A percentile compares a stretch with the other conserved stretches of the same genome.
phyloP scores from a whole-genome alignment of 495 filamentous ascomycete genomes.

The Amphirosellinia nigrospora region DNA sequence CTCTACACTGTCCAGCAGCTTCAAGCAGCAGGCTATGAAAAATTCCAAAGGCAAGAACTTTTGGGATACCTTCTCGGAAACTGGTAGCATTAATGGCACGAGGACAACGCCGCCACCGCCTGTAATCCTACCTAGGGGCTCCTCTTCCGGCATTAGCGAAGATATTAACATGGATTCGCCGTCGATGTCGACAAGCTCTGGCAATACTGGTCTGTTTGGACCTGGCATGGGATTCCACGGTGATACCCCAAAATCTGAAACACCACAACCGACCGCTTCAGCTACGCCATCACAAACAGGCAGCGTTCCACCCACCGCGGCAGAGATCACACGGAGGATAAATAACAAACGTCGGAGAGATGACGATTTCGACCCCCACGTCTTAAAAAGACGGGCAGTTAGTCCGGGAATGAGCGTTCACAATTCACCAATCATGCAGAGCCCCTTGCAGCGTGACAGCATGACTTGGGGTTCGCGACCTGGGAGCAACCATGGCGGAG shows the following conservation, averaged over 20 bases:
- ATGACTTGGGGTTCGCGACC: slow-evolving; percentile 77
- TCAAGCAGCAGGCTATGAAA: slow-evolving; percentile 72
- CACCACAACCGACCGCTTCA: slow-evolving; percentile 54
- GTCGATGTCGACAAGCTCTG: slow-evolving; percentile 55
- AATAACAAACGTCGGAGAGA: slow-evolving; percentile 83
- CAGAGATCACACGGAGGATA: slow-evolving; percentile 70
- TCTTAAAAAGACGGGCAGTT: slow-evolving; percentile 92
- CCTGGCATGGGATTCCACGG: slow-evolving; percentile 21
- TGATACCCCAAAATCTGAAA: slow-evolving; percentile 35
- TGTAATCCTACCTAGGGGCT: slow-evolving; percentile 57
- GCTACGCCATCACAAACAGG: slow-evolving; percentile 42
- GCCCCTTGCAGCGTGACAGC: slow-evolving; percentile 71
- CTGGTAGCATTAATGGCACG: slow-evolving; percentile 56
- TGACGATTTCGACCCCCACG: slow-evolving; percentile 87
- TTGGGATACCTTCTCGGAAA: slow-evolving; percentile 77
- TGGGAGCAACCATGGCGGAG: slow-evolving; percentile 60
- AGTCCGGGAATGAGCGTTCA: slow-evolving; percentile 88
- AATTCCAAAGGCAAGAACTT: slow-evolving; percentile 76
- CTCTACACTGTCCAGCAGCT: slow-evolving; percentile 63
- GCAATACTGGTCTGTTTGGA: slow-evolving; percentile 30
- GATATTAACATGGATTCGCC: slow-evolving; percentile 81
- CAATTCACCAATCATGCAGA: slow-evolving; percentile 88
- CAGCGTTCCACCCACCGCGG: slow-evolving; percentile 55
- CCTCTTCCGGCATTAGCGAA: slow-evolving; percentile 71
- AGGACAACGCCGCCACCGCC: slow-evolving; percentile 70